Evolutionary conservation across 257 asterid genomes (phyloP).

Genomic region (Gynochthodes officinalis): DNA sequence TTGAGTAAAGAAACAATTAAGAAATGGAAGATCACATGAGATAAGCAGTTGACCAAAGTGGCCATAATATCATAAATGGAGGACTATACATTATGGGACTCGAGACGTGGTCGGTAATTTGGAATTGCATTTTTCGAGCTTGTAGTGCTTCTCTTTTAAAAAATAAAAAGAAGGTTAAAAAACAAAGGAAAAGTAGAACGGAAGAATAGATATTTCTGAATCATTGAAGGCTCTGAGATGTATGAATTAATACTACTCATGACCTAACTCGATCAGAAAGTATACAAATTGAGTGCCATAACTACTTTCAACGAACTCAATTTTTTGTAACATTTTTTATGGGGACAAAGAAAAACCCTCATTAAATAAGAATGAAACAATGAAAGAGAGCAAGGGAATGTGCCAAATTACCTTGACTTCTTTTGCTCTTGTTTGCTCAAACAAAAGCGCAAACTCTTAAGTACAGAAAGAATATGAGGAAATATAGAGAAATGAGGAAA

Average conservation of each 20-base stretch:
- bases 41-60: conserved; percentile 8
- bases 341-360: background rate
- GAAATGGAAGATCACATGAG: background rate
- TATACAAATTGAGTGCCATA: conserved; percentile 1
- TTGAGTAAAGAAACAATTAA: background rate
- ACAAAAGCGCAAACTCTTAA: background rate
- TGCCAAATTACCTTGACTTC: background rate
- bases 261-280: conserved; percentile 5
- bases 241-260: conserved; percentile 5
- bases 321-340: background rate
- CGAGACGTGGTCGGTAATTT: background rate
- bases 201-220: no score
- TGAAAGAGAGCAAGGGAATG: background rate
- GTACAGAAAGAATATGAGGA: background rate
- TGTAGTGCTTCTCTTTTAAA: no score
- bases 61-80: background rate
- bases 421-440: conserved; percentile 9
- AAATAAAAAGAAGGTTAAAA: no score
- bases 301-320: conserved; percentile 2
- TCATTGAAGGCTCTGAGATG: background rate
- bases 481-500: background rate
- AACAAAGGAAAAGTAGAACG: no score
- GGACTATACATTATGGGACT: conserved; percentile 1
- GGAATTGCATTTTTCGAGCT: background rate
- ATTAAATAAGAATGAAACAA: background rate